These are phyloP conservation scores for Oehlia diaphana DNA, from an alignment of 192 early-diverging fungal genomes.

Conservation along the genomic window DNA sequence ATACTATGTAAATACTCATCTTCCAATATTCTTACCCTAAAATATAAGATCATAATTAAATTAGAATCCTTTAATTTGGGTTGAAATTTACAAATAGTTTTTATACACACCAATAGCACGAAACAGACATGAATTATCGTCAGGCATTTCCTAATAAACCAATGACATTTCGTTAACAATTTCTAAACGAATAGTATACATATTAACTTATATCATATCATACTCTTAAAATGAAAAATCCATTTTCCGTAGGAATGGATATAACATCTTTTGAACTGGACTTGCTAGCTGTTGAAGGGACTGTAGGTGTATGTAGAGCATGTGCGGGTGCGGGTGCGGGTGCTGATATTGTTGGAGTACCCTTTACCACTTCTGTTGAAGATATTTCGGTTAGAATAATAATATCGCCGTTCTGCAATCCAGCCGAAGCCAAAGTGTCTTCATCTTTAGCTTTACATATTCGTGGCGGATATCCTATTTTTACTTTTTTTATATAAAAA, in stretches of 20 bases:
- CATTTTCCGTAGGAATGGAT: constrained; percentile 1
- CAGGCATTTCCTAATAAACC: constrained; percentile 9
- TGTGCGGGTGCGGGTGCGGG: background rate
- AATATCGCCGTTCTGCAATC: constrained; percentile 4
- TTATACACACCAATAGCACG: constrained; percentile 12
- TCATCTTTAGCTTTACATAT: background rate
- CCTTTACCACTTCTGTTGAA: background rate
- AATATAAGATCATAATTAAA: background rate
- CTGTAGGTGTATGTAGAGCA: background rate
- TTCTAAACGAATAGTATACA: background rate
- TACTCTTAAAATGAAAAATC: constrained; percentile 7
- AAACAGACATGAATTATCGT: constrained; percentile 23
- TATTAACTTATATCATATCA: background rate
- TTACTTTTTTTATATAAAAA: background rate
- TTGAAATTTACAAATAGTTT: background rate
- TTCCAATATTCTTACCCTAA: background rate
- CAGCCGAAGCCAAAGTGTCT: background rate
- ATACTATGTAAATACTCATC: background rate
- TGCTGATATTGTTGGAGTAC: background rate
- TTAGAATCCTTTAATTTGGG: background rate
- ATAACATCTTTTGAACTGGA: background rate
- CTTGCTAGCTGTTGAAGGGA: background rate
- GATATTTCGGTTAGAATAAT: constrained; percentile 2
- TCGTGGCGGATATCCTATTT: constrained; percentile 8
- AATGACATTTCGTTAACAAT: background rate